phyloP scores from a whole-genome alignment of 768 basidiomycete genomes.

The Podaxis mareebaensis region DNA sequence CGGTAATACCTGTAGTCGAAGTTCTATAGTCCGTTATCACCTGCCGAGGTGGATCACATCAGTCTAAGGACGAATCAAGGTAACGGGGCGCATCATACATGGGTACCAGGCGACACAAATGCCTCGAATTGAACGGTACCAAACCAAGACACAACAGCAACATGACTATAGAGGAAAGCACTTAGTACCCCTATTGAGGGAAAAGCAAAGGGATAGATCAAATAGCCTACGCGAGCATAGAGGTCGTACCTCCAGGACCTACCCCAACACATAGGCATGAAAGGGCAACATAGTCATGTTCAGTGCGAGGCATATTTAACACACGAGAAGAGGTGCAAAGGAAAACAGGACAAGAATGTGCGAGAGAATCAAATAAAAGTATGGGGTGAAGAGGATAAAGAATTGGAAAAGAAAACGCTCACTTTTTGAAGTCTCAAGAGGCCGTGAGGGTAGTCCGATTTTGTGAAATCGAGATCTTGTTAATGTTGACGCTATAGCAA shows the following conservation, averaged over 20 bases:
- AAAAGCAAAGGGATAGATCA: not conserved
- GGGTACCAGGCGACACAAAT: constrained; percentile 65
- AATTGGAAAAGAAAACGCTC: constrained; percentile 7
- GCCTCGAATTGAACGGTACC: constrained; percentile 63
- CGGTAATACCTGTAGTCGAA: constrained; percentile 54
- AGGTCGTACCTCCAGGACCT: constrained; percentile 78
- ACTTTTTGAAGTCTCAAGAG: not conserved
- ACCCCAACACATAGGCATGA: constrained; percentile 76
- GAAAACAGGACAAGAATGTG: constrained; percentile 9
- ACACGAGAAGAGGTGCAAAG: constrained; percentile 17
- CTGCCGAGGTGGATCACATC: constrained; percentile 4
- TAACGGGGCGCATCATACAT: constrained; percentile 26
- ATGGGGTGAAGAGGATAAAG: not conserved
- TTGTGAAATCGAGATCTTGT: constrained; percentile 1
- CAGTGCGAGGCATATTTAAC: constrained; percentile 39
- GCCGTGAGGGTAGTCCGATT: not conserved
- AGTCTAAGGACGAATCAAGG: not conserved
- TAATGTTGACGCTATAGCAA: not conserved
- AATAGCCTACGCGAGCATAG: constrained; percentile 73
- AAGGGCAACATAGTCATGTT: constrained; percentile 51
- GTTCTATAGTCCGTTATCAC: constrained; percentile 76
- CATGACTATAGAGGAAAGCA: constrained; percentile 33
- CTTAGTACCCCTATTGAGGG: not conserved
- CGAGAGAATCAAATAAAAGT: not conserved
- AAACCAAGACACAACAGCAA: constrained; percentile 54